Evolutionary conservation across 1,284 basidiomycete species (phyloP).

Genomic region (Filobasidium uniguttulatum): DNA sequence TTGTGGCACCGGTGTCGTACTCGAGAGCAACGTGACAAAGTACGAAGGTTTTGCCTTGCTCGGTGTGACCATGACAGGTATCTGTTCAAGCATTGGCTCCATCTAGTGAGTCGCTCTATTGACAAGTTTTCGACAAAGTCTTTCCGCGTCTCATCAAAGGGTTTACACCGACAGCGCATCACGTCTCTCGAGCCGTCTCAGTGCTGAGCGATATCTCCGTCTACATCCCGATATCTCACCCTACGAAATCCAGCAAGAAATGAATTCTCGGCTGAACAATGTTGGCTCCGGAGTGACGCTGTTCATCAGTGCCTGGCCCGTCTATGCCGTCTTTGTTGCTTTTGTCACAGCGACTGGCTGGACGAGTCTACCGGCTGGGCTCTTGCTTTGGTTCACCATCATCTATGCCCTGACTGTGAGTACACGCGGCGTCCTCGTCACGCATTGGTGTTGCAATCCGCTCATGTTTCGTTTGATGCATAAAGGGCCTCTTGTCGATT

Average conservation of each 20-base stretch:
- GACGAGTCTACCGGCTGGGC: conserved; percentile 55
- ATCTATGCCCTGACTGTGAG: conserved; percentile 65
- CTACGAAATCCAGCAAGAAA: neutral
- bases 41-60: conserved; percentile 81
- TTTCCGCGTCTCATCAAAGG: neutral
- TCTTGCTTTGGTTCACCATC: conserved; percentile 49
- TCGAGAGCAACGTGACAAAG: conserved; percentile 72
- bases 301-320: conserved; percentile 56
- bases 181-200: conserved; percentile 57
- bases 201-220: conserved; percentile 11
- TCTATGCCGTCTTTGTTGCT: conserved; percentile 57
- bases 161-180: conserved; percentile 44
- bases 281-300: conserved; percentile 44
- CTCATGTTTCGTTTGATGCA: neutral
- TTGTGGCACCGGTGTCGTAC: conserved; percentile 75
- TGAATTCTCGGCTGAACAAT: conserved; percentile 19
- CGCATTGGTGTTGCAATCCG: neutral
- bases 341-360: conserved; percentile 57
- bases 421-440: conserved; percentile 12
- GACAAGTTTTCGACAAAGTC: neutral
- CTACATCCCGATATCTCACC: neutral
- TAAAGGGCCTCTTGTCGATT: conserved; percentile 56
- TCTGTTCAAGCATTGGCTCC: conserved; percentile 76
- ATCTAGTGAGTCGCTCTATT: conserved; percentile 44
- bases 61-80: conserved; percentile 76